A percentile compares a stretch with the other conserved stretches of the same genome.
Conservation (phyloP, 225 moss, liverwort and hornwort species). For the Sphagnum contortum region DNA sequence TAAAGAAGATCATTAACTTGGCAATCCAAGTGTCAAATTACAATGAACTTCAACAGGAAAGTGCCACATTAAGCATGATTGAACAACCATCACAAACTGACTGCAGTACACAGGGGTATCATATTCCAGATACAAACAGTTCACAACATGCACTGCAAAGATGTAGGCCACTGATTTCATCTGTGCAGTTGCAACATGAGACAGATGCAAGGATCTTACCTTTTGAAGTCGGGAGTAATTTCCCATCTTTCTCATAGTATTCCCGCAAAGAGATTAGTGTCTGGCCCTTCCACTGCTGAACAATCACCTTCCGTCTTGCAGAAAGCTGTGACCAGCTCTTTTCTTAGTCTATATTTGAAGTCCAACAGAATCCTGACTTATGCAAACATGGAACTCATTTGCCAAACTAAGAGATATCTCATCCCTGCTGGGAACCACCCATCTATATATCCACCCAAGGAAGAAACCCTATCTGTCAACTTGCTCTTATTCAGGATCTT, state of each 20-base stretch:
- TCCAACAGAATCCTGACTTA: no score
- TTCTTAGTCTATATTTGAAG: no score
- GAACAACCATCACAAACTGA: no score
- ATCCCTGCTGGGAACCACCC: no score
- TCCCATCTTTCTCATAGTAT: constrained; percentile 80
- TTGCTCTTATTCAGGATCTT: no score
- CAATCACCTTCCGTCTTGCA: constrained; percentile 46
- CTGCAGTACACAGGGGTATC: neutral
- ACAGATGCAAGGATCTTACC: constrained; percentile 20
- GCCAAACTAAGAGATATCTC: no score
- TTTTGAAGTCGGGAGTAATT: constrained; percentile 45
- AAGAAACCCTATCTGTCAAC: no score
- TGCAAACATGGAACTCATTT: no score
- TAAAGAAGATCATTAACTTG: neutral
- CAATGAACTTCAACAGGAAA: no score
- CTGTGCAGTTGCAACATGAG: constrained; percentile 3
- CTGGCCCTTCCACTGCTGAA: constrained; percentile 46
- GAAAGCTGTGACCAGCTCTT: constrained; percentile 33
- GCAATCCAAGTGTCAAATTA: no score
- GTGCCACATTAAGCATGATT: no score
- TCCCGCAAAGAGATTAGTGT: constrained; percentile 54
- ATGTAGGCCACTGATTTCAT: neutral
- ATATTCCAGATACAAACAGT: neutral
- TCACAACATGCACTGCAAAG: constrained; percentile 1
- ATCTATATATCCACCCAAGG: no score